Evolutionary conservation across 1,284 basidiomycete species (phyloP), one percentile per base, ranked within the genome.

Genomic region (Cystobasidiaceae sp.): DNA sequence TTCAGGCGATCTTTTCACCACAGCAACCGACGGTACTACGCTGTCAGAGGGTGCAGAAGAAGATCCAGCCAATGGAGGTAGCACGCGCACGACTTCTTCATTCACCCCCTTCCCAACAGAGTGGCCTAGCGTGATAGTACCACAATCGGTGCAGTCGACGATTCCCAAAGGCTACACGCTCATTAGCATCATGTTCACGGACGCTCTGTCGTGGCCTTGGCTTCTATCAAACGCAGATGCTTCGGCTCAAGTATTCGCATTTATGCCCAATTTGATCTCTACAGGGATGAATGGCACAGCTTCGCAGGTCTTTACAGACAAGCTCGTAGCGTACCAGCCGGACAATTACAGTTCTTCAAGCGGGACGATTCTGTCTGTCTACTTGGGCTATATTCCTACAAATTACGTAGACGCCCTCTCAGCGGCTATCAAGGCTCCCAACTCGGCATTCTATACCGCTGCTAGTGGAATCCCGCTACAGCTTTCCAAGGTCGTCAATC

Each of bases 81-180:
- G 33, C 11, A 60, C 58, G 6, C 25, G 39, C 6, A 50, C 54
- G 32, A 50, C 37, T 27, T 39, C 63, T 6, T 58, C 63, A 13
- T 46, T 50, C 30, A 28, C 39, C 8, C 43, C 56, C 15, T 65
- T 68, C 60, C 67, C 67, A 13, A 65, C 67, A 0, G 61, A 56
- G 9, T 57, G 63, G 61, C 67, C 67, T 6, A 41, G 44, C 17
- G 55, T 59, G 5, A 68, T 68, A 37, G 67, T 68, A 21, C 67
- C 67, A 11, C 48, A 33, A 56, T 23, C 32, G 48, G 46, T 28
- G 32, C 55, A 17, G 17, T n/a, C 54, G 11, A 33, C 34, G 2
- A 33, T 57, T 3, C 67, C 67, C n/a, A 44, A 59, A 43, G 67
- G 59, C 39, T 58, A 64, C 37, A 58, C 54, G 1, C 33, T 65